These are phyloP conservation scores for Jamesozyma rosinii DNA, from an alignment of 805 yeast species.

Conservation along the genomic window DNA sequence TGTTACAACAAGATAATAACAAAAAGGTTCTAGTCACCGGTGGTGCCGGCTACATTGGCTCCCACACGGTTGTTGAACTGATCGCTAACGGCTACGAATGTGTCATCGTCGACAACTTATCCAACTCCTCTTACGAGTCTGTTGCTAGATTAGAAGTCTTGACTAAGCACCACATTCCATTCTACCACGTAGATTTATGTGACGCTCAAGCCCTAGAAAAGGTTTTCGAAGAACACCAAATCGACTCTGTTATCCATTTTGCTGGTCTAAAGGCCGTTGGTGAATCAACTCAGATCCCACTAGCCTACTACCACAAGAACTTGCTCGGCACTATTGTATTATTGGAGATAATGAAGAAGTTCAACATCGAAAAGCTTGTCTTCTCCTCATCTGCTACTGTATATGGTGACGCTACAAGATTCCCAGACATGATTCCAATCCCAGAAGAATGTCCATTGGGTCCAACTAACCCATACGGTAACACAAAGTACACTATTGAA, in stretches of 20 bases:
- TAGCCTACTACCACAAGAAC: constrained; percentile 59
- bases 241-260: constrained; percentile 62
- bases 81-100: constrained; percentile 55
- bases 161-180: constrained; percentile 40
- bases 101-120: constrained; percentile 62
- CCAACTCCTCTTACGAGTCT: constrained; percentile 59
- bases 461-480: constrained; percentile 72
- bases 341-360: constrained; percentile 42
- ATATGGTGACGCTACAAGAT: constrained; percentile 71
- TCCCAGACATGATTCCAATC: constrained; percentile 64
- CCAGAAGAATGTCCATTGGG: constrained; percentile 70
- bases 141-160: constrained; percentile 52
- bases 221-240: constrained; percentile 41
- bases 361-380: constrained; percentile 45
- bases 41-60: constrained; percentile 82
- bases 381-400: constrained; percentile 78
- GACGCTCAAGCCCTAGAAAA: constrained; percentile 40
- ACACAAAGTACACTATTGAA: constrained; percentile 60
- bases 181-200: constrained; percentile 48
- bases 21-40: constrained; percentile 63
- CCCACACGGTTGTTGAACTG: constrained; percentile 64
- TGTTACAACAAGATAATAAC: constrained; percentile 1
- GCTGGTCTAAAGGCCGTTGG: constrained; percentile 83
- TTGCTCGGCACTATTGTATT: constrained; percentile 55
- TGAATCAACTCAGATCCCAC: constrained; percentile 60